Base-by-base conservation (phyloP, 2,329 filamentous ascomycete genomes). In the Paraphoma sp. region DNA sequence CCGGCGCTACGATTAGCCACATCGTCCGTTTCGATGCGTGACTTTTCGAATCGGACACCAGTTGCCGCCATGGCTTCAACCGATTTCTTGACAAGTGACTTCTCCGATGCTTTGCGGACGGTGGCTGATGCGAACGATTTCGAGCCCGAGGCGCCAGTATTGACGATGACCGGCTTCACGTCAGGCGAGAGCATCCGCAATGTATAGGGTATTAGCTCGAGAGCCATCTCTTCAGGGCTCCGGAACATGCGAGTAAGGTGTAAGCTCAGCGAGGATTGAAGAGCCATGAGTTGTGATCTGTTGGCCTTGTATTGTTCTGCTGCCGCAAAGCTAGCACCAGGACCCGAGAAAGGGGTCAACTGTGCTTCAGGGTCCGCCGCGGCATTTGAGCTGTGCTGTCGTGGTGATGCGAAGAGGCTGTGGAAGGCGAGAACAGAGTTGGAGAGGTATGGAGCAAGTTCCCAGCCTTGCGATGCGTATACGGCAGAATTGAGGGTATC, bases 371-470 rank as follows among this genome's bases (percentile, higher is more conserved):
- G 82, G 9, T 75, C 73, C 11, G 67, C 52, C 18, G 67, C 64
- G 1, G 80, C 78, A 0, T 83, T 79, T 6, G 80, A 65, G 16
- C 54, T 65, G 68, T 84, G 81, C 36, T 75, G 68, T 14, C 71
- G 70, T 4, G 28, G 86, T 0, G 91, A 89, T 3, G 93, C 91
- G 71, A 99, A 99, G 11, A 99, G 84, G 70, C 92, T 84, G 73
- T 99, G 96, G 71, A 96, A 97, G 3, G 92, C 95, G 1, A 98
- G 84, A 14, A 95, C 85, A 0, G 94, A 89, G 64, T 95, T 91
- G 68, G 89, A 91, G 47, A 98, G 85, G 74, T 99, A 99, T 0
- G 92, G 89, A 0, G 86, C 86, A 14, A 99, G 81, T 76, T 99
- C 95, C 91, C 95, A 99, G 53, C 96, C 93, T 74, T 97, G 94